These are phyloP conservation scores for Aspergillus glaucus DNA, from an alignment of 2,329 filamentous ascomycete species.

Conservation along the genomic window DNA sequence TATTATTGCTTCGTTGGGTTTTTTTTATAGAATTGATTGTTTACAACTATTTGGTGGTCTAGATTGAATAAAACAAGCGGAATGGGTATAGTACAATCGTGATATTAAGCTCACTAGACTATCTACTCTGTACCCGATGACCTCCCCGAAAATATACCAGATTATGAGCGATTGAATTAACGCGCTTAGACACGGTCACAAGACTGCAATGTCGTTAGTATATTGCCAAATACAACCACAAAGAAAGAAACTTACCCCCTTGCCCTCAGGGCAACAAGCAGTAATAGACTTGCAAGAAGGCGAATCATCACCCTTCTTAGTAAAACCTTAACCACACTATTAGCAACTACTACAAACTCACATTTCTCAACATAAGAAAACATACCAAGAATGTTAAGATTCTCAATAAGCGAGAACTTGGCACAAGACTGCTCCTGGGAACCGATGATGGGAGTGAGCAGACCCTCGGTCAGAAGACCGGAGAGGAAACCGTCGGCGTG, in stretches of 20 bases:
- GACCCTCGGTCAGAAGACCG: neutral
- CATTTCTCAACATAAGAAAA: neutral
- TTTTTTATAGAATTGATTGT: no score
- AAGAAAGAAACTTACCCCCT: neutral
- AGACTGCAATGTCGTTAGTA: neutral
- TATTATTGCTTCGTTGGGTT: no score
- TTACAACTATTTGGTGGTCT: no score
- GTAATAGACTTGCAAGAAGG: conserved; percentile 4
- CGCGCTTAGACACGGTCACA: neutral
- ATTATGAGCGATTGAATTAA: no score
- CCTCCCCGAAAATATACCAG: no score
- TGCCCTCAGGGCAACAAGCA: conserved; percentile 5
- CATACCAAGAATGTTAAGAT: neutral
- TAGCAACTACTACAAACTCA: neutral
- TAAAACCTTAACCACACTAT: neutral
- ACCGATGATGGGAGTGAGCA: neutral
- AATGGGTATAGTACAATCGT: no score
- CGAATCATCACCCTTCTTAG: neutral
- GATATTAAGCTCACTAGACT: no score
- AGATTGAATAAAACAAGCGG: no score
- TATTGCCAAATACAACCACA: neutral
- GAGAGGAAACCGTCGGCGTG: neutral
- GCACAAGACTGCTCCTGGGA: neutral
- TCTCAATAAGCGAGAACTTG: neutral
- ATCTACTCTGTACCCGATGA: no score